A percentile compares a stretch with the other conserved stretches of the same genome.
These are phyloP conservation scores for Babesia bovis DNA, from an alignment of 169 alveolate genomes.

Conservation along the genomic window DNA sequence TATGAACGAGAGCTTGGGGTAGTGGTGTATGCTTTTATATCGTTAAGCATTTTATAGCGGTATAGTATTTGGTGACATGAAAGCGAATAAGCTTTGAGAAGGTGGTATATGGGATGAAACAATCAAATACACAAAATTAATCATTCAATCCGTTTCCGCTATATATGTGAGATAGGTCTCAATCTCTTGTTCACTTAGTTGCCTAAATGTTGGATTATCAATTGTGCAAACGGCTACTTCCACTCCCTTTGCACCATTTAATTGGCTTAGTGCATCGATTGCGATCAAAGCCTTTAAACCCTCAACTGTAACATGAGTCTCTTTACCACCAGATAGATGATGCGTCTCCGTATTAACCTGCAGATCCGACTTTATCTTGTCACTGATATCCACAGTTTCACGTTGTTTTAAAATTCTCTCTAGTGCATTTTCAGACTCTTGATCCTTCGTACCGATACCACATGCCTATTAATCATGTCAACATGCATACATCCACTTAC, in stretches of 20 bases:
- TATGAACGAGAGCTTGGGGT: no score
- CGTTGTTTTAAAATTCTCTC: slow-evolving; percentile 77
- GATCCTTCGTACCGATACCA: slow-evolving; percentile 89
- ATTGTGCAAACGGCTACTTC: slow-evolving; percentile 89
- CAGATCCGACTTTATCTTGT: slow-evolving; percentile 68
- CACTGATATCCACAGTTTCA: slow-evolving; percentile 68
- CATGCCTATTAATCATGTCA: slow-evolving; percentile 71
- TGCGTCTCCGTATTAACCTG: slow-evolving; percentile 61
- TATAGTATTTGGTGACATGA: no score
- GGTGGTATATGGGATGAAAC: no score
- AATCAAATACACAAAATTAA: neutral
- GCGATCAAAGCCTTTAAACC: slow-evolving; percentile 75
- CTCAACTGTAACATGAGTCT: slow-evolving; percentile 63
- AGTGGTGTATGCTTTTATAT: no score
- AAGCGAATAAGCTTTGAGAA: no score
- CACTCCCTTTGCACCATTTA: slow-evolving; percentile 85
- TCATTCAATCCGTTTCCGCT: slow-evolving; percentile 83
- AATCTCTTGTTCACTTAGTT: slow-evolving; percentile 83
- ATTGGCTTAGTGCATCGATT: slow-evolving; percentile 69
- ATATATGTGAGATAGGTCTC: slow-evolving; percentile 83
- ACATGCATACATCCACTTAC: neutral
- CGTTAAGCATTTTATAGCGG: no score
- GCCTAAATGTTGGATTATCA: slow-evolving; percentile 83
- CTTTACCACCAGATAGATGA: slow-evolving; percentile 55
- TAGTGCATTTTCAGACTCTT: slow-evolving; percentile 85